Evolutionary conservation across 176 grass and related monocot species (phyloP), one percentile per base, ranked within the genome.

Genomic region (Phoenix dactylifera): DNA sequence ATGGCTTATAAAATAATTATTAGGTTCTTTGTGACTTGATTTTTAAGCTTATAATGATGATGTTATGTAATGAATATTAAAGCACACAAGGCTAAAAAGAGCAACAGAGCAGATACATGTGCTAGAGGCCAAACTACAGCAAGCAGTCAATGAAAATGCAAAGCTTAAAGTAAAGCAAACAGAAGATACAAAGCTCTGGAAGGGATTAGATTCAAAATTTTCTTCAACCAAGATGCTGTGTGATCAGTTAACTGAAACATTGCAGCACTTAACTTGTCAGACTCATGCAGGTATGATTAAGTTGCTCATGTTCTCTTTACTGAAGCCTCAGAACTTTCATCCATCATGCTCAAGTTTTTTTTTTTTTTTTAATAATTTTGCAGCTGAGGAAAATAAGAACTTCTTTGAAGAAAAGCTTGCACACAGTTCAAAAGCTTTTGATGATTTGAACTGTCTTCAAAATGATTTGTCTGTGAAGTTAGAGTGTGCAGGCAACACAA

Each of bases 81-180:
- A 95, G 90, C 86, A 89, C 76, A 68, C 70, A 54, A 95, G 86
- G 74, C 59, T 95, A 62, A 86, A 59, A 72, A 86, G 74, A 65
- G 86, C 85, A 75, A 76, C 79, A 73, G 90, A 95, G 66, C 86
- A 86, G 70, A 89, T 86, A 80, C 75, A 81, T 62, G 44, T 75
- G 63, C 68, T 95, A 83, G 90, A 95, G 70, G 48, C 73, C 65
- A 95, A 89, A 64, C 76, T 95, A 65, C 90, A 89, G 64, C 82
- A 80, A 71, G 79, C 82, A 71, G 60, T 86, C 49, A 89, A 89
- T 81, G 90, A 95, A 75, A 95, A 86, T 76, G 71, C 74, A 55
- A 89, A 89, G 67, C 71, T 95, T 56, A 89, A 89, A 72, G 90
- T 95, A 22, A 87, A 89, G 69, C 90, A 89, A 66, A 84, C 67